A percentile compares a stretch with the other conserved stretches of the same genome.
phyloP scores from a whole-genome alignment of 768 basidiomycete species.

The Suillus decipiens region DNA sequence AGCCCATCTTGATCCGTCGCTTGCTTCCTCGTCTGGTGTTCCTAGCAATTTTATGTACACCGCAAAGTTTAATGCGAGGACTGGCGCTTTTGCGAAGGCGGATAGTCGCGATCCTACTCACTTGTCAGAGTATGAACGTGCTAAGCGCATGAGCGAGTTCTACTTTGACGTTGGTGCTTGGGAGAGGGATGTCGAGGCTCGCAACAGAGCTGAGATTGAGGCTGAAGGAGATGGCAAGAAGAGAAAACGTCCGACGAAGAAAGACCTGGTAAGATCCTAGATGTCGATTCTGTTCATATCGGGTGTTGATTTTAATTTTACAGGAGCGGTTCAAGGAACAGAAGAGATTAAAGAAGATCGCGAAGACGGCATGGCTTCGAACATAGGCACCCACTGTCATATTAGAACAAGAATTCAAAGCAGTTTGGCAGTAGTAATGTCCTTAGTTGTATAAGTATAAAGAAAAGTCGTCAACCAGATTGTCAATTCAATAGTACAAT shows the following conservation, averaged over 20 bases:
- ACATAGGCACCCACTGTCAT: constrained; percentile 39
- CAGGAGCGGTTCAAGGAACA: constrained; percentile 86
- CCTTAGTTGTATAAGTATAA: background rate
- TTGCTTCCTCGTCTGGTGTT: constrained; percentile 39
- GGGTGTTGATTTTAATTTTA: constrained; percentile 16
- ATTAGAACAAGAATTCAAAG: constrained; percentile 5
- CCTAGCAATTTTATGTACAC: constrained; percentile 47
- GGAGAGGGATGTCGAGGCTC: constrained; percentile 67
- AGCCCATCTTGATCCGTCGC: constrained; percentile 77
- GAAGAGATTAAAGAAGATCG: constrained; percentile 80
- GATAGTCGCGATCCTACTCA: constrained; percentile 75
- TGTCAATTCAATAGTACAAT: constrained; percentile 1
- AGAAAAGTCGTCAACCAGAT: background rate
- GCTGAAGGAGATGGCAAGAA: constrained; percentile 63
- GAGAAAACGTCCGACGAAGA: constrained; percentile 77
- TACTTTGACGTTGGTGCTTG: constrained; percentile 85
- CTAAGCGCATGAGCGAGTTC: constrained; percentile 79
- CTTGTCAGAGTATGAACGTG: constrained; percentile 78
- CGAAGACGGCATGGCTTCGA: constrained; percentile 87
- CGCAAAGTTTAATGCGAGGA: constrained; percentile 82
- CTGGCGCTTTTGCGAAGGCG: constrained; percentile 68
- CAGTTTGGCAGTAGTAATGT: background rate
- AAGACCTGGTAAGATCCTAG: constrained; percentile 67
- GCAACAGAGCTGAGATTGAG: constrained; percentile 37
- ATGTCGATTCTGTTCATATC: constrained; percentile 8